Percentiles rank a stretch among this genome's conserved stretches.
phyloP scores from a whole-genome alignment of 2,329 filamentous ascomycete genomes.

The Aureobasidium vineae region DNA sequence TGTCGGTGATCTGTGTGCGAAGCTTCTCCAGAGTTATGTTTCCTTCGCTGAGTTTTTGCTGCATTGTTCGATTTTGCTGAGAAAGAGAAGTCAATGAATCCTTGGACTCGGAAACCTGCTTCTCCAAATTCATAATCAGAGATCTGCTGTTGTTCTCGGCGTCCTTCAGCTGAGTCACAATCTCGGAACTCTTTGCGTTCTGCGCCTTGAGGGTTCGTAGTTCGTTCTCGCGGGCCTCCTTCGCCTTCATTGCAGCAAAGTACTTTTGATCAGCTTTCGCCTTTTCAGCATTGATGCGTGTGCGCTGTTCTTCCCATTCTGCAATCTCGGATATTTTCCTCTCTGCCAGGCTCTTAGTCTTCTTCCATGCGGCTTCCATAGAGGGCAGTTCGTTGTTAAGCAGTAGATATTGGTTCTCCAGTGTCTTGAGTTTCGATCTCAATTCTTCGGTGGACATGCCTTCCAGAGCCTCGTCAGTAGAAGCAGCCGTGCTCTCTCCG shows the following conservation, averaged over 20 bases:
- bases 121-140: slow-evolving; percentile 80
- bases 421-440: slow-evolving; percentile 66
- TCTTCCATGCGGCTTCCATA: slow-evolving; percentile 88
- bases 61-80: slow-evolving; percentile 70
- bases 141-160: slow-evolving; percentile 74
- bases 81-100: slow-evolving; percentile 71
- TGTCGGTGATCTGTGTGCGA: slow-evolving; percentile 71
- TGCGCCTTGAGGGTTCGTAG: slow-evolving; percentile 75
- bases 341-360: slow-evolving; percentile 76
- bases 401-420: slow-evolving; percentile 77
- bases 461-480: slow-evolving; percentile 47
- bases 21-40: slow-evolving; percentile 68
- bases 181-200: slow-evolving; percentile 86
- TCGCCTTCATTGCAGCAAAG: slow-evolving; percentile 91
- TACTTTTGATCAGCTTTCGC: slow-evolving; percentile 97
- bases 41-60: slow-evolving; percentile 69
- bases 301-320: slow-evolving; percentile 73
- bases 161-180: slow-evolving; percentile 90
- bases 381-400: slow-evolving; percentile 85
- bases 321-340: slow-evolving; percentile 81
- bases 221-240: slow-evolving; percentile 79
- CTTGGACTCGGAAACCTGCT: slow-evolving; percentile 80
- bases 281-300: slow-evolving; percentile 78
- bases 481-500: slow-evolving; percentile 44
- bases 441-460: slow-evolving; percentile 68